Evolutionary conservation across 2,329 filamentous ascomycete species (phyloP), one percentile per base, ranked within the genome.

Genomic region (Fusarium sublunatum): DNA sequence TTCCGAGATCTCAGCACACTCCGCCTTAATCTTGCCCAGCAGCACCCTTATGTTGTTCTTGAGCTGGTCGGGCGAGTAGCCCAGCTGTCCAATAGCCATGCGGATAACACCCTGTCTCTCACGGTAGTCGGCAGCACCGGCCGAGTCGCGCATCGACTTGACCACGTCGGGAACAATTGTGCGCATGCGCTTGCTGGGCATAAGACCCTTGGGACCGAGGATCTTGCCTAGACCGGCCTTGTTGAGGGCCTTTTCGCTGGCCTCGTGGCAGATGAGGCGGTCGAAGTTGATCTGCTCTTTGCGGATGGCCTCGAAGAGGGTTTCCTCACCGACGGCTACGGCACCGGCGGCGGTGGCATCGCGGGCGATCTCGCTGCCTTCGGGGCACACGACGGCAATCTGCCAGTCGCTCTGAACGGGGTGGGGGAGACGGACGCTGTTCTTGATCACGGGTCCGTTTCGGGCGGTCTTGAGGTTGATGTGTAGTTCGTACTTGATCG

Each of bases 381-480:
- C 90, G n/a, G 91, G 88, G 75, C 91, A 94, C 68, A 99, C 91
- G 53, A 98, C 95, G 73, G 90, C 95, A 72, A 99, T 93, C 62
- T 89, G 88, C 47, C 93, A 84, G 75, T 96, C 92, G 63, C 91
- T 96, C 76, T 92, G 91, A 66, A 98, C 91, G 5, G 93, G 90
- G 76, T 96, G 90, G 1, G 95, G 95, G 15, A 99, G 88, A 38
- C 90, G 89, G 73, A 99, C 84, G 74, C 92, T 91, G 79, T 91
- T 96, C 64, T 93, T 91, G 66, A 99, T 84, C 8, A 95, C 88
- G 15, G 93, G 90, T 1, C 93, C 93, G 77, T 93, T 93, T 76
- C 93, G 94, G 68, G 87, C 83, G 2, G 94, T 93, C 72, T 89
- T 89, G 63, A 99, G 81, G 72, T 90, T 93, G 70, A 99, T 81